phyloP scores from a whole-genome alignment of 1,284 basidiomycete species.

The Sphagnurus paluster region DNA sequence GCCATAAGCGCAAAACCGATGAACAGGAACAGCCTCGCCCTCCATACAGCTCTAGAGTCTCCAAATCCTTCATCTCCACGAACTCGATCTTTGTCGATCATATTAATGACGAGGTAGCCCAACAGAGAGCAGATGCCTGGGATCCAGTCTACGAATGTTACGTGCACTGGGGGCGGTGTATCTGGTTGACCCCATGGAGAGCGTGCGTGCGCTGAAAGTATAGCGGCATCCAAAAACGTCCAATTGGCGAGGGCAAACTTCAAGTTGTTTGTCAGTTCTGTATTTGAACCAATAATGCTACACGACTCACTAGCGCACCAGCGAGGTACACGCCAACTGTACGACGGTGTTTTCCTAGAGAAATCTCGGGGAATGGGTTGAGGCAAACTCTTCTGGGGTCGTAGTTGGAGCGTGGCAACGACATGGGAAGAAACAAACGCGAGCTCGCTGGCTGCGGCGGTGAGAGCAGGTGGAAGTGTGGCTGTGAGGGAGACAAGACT shows the following conservation, averaged over 20 bases:
- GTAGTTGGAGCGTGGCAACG: slow-evolving; percentile 74
- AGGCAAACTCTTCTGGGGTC: slow-evolving; percentile 87
- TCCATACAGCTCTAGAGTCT: slow-evolving; percentile 84
- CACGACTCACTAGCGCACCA: slow-evolving; percentile 78
- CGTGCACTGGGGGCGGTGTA: slow-evolving; percentile 79
- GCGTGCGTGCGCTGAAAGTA: slow-evolving; percentile 83
- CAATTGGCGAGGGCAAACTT: slow-evolving; percentile 94
- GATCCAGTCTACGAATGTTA: slow-evolving; percentile 93
- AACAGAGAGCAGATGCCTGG: slow-evolving; percentile 93
- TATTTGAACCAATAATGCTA: neutral
- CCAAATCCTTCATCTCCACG: slow-evolving; percentile 80
- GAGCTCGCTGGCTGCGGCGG: slow-evolving; percentile 17
- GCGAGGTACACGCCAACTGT: slow-evolving; percentile 89
- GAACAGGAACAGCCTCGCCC: slow-evolving; percentile 88
- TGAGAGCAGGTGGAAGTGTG: slow-evolving; percentile 14
- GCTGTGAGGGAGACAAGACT: slow-evolving; percentile 21
- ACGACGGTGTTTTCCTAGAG: slow-evolving; percentile 68
- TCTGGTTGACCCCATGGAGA: slow-evolving; percentile 60
- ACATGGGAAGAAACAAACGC: slow-evolving; percentile 42
- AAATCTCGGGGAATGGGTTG: slow-evolving; percentile 69
- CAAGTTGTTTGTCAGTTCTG: neutral
- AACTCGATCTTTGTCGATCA: slow-evolving; percentile 94
- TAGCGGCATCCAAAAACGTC: slow-evolving; percentile 93
- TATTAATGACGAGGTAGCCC: slow-evolving; percentile 90
- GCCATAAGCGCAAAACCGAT: slow-evolving; percentile 97